A percentile compares a stretch with the other conserved stretches of the same genome.
These are phyloP conservation scores for Lecanicillium sp. DNA, from an alignment of 2,329 filamentous ascomycete genomes.

Conservation along the genomic window DNA sequence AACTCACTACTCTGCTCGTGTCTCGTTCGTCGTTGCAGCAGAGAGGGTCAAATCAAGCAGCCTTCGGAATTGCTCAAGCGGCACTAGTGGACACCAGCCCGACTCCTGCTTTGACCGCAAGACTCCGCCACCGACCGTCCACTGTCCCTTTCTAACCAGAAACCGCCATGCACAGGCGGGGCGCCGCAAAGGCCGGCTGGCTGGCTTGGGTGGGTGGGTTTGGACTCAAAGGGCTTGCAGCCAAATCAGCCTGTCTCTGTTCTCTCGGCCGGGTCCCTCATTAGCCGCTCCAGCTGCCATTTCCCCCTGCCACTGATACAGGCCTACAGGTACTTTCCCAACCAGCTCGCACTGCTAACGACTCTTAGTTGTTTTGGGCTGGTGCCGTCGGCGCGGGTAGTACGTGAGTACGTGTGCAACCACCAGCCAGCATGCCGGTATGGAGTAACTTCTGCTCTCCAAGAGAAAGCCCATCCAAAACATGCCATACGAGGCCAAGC, in stretches of 20 bases:
- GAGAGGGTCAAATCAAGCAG: not conserved
- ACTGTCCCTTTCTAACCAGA: not conserved
- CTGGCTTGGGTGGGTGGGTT: not conserved
- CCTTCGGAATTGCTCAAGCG: slow-evolving; percentile 5
- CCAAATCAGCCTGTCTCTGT: not conserved
- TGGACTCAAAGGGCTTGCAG: not conserved
- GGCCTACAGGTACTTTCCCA: too few species aligned
- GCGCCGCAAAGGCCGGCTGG: slow-evolving; percentile 1
- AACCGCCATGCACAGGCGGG: not conserved
- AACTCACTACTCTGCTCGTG: not conserved
- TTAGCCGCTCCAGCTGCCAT: slow-evolving; percentile 7
- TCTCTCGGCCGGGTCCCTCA: not conserved
- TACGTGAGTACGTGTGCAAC: not conserved
- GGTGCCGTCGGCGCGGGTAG: not conserved
- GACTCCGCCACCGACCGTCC: slow-evolving; percentile 1
- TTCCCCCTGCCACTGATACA: too few species aligned
- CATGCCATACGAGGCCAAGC: slow-evolving; percentile 3
- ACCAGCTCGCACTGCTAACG: too few species aligned
- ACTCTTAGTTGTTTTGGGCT: too few species aligned
- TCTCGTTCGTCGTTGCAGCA: slow-evolving; percentile 3
- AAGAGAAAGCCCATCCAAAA: slow-evolving; percentile 1
- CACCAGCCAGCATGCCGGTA: not conserved
- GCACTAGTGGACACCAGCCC: too few species aligned
- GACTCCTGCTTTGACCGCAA: too few species aligned
- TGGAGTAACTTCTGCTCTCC: too few species aligned